Base-by-base conservation (phyloP, 2,329 filamentous ascomycete genomes). In the Calonectria pauciramosa region DNA sequence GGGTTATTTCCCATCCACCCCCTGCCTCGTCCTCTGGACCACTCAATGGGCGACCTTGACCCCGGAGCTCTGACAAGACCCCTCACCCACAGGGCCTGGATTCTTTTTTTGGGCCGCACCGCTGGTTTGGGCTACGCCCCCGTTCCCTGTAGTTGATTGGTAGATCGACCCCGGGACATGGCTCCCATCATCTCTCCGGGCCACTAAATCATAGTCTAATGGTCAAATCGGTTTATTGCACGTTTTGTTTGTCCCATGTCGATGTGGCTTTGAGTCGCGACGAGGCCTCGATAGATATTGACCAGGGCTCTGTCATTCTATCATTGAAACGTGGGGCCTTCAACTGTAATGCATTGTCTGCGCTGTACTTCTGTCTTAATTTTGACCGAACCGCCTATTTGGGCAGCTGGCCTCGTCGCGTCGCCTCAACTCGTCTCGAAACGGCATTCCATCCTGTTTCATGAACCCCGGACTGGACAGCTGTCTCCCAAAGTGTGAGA, bases 141-240 rank as follows among this genome's bases (percentile, higher is more conserved):
- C 51, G 41, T 77, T 74, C 75, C 64, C 56, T 72, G 20, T 28
- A 73, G 73, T 75, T 81, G 80, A 81, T 81, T 81, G 80, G 80
- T 60, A 78, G 80, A 79, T 76, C 76, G 68, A 80, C 78, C 75
- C 79, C 72, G 66, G 79, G 73, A 75, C 74, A 54, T 72, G 52
- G 71, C 68, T 72, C 76, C 72, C 79, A 75, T 79, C 75, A 79
- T 79, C 71, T 81, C 74, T 75, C 56, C 36, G 32, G n/a, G 75
- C 72, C 70, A 72, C 60, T 65, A 49, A 49, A 68, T 51, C 60
- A 60, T 66, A 65, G 36, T 32, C 52, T 70, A 63, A 52, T 59
- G 56, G 66, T 79, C 80, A 81, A 81, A 81, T 81, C 79, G 80
- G 73, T 78, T 73, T 68, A 68, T 71, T 73, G 80, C 80, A 80